Percentiles rank a stretch among this genome's conserved stretches.
These are phyloP conservation scores for Earliella scabrosa DNA, from an alignment of 1,284 basidiomycete species.

Conservation along the genomic window DNA sequence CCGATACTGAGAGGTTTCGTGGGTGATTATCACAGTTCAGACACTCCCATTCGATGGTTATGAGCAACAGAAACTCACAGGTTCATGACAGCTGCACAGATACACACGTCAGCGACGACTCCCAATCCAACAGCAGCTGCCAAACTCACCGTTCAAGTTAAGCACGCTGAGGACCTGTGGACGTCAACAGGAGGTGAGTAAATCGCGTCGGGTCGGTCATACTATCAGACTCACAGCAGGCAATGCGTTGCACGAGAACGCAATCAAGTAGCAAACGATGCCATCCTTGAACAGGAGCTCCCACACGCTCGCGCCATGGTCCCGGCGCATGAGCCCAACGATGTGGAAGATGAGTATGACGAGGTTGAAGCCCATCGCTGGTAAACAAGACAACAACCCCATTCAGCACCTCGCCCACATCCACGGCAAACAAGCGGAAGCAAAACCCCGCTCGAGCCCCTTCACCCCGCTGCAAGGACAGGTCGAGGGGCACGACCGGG, in stretches of 20 bases:
- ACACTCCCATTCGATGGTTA: no score
- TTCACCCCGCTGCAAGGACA: no score
- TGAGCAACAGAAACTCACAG: no score
- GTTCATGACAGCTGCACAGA: slow-evolving; percentile 59
- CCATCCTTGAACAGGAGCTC: slow-evolving; percentile 72
- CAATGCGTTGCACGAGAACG: slow-evolving; percentile 67
- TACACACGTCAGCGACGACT: neutral
- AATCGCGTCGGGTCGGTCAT: neutral
- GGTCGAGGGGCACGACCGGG: no score
- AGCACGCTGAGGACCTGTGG: slow-evolving; percentile 54
- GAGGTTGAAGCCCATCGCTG: slow-evolving; percentile 73
- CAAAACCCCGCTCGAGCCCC: no score
- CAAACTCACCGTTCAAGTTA: slow-evolving; percentile 59
- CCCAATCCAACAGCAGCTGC: neutral
- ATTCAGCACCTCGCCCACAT: slow-evolving; percentile 8
- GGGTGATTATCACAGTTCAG: no score
- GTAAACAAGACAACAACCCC: neutral
- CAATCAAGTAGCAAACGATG: slow-evolving; percentile 66
- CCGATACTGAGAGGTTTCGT: slow-evolving; percentile 35
- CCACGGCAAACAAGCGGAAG: no score
- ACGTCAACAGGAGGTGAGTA: neutral
- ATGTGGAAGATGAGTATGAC: slow-evolving; percentile 60
- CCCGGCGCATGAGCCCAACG: slow-evolving; percentile 51
- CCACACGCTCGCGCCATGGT: slow-evolving; percentile 58
- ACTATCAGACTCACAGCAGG: slow-evolving; percentile 57